A percentile compares a stretch with the other conserved stretches of the same genome.
These are phyloP conservation scores for Mediolabrus comicus DNA, from an alignment of 108 stramenopile genomes.

Conservation along the genomic window DNA sequence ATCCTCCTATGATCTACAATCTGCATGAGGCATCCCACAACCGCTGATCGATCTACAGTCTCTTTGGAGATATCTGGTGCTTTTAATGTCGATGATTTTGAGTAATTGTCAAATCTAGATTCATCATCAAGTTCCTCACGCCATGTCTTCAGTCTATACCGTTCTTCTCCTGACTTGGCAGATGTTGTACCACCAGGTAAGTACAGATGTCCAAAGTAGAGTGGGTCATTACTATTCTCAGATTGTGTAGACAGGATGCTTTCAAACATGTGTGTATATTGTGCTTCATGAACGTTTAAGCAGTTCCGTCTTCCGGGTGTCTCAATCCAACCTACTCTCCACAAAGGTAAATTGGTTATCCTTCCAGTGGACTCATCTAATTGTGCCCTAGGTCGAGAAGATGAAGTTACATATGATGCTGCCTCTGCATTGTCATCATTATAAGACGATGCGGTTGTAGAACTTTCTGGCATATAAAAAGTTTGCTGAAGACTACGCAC, in stretches of 20 bases:
- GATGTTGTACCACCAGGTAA: conserved; percentile 31
- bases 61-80: not conserved
- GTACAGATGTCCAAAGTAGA: conserved; percentile 72
- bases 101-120: conserved; percentile 21
- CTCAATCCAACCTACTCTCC: conserved; percentile 75
- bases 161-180: conserved; percentile 11
- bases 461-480: conserved; percentile 16
- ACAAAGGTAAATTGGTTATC: conserved; percentile 57
- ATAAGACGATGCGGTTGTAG: not conserved
- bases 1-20: conserved; percentile 72
- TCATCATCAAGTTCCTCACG: conserved; percentile 31
- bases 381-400: not conserved
- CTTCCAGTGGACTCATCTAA: conserved; percentile 45
- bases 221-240: conserved; percentile 28
- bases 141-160: conserved; percentile 43
- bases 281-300: conserved; percentile 65
- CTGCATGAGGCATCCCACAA: conserved; percentile 64
- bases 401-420: not conserved
- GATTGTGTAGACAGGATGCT: conserved; percentile 38
- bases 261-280: conserved; percentile 83
- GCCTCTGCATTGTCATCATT: conserved; percentile 11
- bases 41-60: conserved; percentile 21
- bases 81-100: not conserved
- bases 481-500: conserved; percentile 38
- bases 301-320: conserved; percentile 78